phyloP scores from a whole-genome alignment of 164 flowering plant genomes.

The Vitis vinifera region ASM3070453v1 NC_081809.1:22164501-22165000 shows the following conservation, averaged over 20 bases:
- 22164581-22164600: slow-evolving; percentile 57
- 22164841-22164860: too few species aligned
- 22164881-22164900: too few species aligned
- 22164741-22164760: background rate
- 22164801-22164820: too few species aligned
- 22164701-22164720: slow-evolving; percentile 27
- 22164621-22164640: slow-evolving; percentile 75
- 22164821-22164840: too few species aligned
- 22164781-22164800: background rate
- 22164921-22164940: too few species aligned
- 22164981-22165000: background rate
- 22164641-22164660: slow-evolving; percentile 43
- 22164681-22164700: slow-evolving; percentile 45
- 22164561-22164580: slow-evolving; percentile 72
- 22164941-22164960: slow-evolving; percentile 29
- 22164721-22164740: slow-evolving; percentile 7
- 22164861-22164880: too few species aligned
- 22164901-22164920: too few species aligned
- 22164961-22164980: slow-evolving; percentile 15
- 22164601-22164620: slow-evolving; percentile 78
- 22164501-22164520: too few species aligned
- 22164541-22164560: slow-evolving; percentile 30
- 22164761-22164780: slow-evolving; percentile 21
- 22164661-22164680: slow-evolving; percentile 30
- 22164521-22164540: too few species aligned